Conservation (phyloP, 2,329 filamentous ascomycete genomes). For the Pseudonectria foliicola region DNA sequence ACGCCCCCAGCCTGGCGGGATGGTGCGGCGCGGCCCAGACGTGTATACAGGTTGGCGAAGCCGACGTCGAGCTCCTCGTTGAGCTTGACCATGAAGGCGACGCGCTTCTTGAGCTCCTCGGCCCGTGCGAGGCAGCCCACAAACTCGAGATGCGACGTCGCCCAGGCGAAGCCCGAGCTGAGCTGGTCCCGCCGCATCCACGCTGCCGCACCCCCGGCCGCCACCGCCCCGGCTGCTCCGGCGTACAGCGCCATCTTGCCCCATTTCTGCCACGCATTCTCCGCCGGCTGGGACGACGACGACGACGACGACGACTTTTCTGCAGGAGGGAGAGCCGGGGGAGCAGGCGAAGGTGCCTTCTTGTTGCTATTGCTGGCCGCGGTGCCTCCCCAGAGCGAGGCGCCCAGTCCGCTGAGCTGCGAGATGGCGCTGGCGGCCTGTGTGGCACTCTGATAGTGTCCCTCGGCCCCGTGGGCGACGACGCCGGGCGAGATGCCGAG, state of each 20-base stretch:
- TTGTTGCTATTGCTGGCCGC: constrained; percentile 21
- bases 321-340: constrained; percentile 24
- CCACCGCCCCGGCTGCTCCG: constrained; percentile 74
- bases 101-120: constrained; percentile 70
- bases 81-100: constrained; percentile 60
- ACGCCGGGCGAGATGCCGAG: constrained; percentile 74
- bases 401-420: constrained; percentile 57
- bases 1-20: constrained; percentile 42
- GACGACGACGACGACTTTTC: constrained; percentile 9
- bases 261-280: constrained; percentile 65
- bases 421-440: constrained; percentile 62
- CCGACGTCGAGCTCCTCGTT: constrained; percentile 61
- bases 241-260: constrained; percentile 80
- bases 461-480: constrained; percentile 80
- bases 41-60: constrained; percentile 82
- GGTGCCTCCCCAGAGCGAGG: constrained; percentile 56
- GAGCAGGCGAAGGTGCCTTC: constrained; percentile 20
- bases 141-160: constrained; percentile 85
- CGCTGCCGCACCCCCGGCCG: constrained; percentile 74
- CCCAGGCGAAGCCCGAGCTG: constrained; percentile 70
- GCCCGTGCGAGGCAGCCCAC: constrained; percentile 81
- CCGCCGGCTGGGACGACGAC: constrained; percentile 4
- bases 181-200: constrained; percentile 82
- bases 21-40: constrained; percentile 63
- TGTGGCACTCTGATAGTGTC: constrained; percentile 67